Base-by-base conservation (phyloP, 768 basidiomycete genomes). In the Suillus discolor region DNA sequence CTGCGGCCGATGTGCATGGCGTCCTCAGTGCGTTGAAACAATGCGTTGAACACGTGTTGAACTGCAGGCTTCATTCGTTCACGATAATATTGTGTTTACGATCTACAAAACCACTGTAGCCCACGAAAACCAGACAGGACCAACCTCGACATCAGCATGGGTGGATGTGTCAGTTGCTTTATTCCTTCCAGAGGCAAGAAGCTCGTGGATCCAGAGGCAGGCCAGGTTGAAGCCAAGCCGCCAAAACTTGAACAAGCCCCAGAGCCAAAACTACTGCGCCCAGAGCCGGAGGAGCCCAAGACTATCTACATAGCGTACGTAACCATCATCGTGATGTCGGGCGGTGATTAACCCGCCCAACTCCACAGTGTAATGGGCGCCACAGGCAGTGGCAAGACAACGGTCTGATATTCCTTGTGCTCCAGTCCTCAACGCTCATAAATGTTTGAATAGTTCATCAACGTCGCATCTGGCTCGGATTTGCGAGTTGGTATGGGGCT, bases 401-500 rank as follows among this genome's bases (percentile, higher is more conserved):
- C 69, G 42, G 69, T 70, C 20, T 44, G 69, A 42, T 41, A 31
- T 39, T 34, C 8, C 36, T 15, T 49, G 12, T 45, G 20, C 8
- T 15, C 20, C 7, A 18, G 54, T 28, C 44, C 18, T 25, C 41
- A 16, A 47, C 0, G n/a, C 41, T 66, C 38, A 70, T 41, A 44
- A 42, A 42, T 1, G 13, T 42, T 39, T 39, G 38, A 18, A 65
- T 42, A 80, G 79, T 79, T 80, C 68, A 77, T 80, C 71, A 80
- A 80, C 69, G 60, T 67, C 8, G 74, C 77, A 25, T 73, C 78
- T 28, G 79, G 75, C 0, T 79, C 78, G 1, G 44, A 57, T 54
- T 72, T 77, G 44, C 69, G 74, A 51, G 74, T 76, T 49, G 75
- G 79, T 16, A 69, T 74, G 34, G 70, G 73, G n/a, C 61, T 80